Evolutionary conservation across 768 basidiomycete species (phyloP).

Genomic region (Tylopilus sp.): DNA sequence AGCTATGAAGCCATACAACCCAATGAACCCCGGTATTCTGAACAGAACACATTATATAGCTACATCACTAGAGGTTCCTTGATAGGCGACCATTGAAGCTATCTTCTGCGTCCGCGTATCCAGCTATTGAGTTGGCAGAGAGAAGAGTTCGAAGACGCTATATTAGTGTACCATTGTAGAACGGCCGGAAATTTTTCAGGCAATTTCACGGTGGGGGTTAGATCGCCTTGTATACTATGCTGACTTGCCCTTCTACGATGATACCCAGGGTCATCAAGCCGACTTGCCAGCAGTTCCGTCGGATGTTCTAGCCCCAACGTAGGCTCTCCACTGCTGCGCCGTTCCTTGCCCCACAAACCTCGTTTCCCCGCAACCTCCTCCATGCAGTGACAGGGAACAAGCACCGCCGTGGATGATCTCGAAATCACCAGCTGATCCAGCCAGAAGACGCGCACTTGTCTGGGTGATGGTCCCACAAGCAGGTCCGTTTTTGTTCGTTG

Average conservation of each 20-base stretch:
- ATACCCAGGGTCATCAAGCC: constrained; percentile 43
- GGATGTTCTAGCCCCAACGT: constrained; percentile 61
- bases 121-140: constrained; percentile 25
- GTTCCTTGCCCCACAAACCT: constrained; percentile 33
- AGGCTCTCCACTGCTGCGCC: constrained; percentile 49
- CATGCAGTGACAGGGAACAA: constrained; percentile 59
- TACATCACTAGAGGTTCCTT: constrained; percentile 27
- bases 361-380: constrained; percentile 73
- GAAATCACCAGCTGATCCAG: constrained; percentile 62
- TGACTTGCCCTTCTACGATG: constrained; percentile 35
- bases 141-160: neutral
- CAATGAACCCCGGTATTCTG: constrained; percentile 1
- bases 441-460: constrained; percentile 62
- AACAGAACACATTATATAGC: constrained; percentile 19
- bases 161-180: constrained; percentile 16
- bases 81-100: constrained; percentile 17
- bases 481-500: constrained; percentile 17
- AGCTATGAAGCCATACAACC: constrained; percentile 1
- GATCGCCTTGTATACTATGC: constrained; percentile 15
- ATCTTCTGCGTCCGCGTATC: constrained; percentile 17
- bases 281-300: constrained; percentile 38
- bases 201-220: constrained; percentile 30
- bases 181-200: constrained; percentile 33
- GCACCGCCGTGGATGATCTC: constrained; percentile 54
- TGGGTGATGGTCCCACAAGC: constrained; percentile 27